Conservation (phyloP, 2,329 filamentous ascomycete genomes). For the Fusarium cyanostomum region DNA sequence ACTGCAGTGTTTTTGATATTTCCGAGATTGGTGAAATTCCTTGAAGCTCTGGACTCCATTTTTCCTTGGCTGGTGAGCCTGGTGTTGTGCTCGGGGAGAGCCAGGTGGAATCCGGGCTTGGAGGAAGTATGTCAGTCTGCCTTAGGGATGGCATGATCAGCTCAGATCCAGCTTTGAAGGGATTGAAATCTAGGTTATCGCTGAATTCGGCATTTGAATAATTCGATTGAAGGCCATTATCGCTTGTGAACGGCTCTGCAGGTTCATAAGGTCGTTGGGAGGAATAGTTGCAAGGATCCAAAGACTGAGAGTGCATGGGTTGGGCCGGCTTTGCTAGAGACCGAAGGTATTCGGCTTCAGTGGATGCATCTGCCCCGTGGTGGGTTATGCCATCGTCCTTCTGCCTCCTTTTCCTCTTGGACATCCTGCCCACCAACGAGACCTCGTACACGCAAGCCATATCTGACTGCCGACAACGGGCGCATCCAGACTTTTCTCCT, state of each 20-base stretch:
- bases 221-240: background rate
- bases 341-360: background rate
- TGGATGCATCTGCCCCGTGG: background rate
- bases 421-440: slow-evolving; percentile 14
- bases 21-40: background rate
- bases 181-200: background rate
- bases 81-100: background rate
- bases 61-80: background rate
- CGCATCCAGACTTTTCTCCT: slow-evolving; percentile 5
- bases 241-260: background rate
- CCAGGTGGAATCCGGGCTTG: background rate
- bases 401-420: slow-evolving; percentile 2
- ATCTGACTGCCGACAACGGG: background rate
- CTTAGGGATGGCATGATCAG: background rate
- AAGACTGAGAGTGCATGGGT: background rate
- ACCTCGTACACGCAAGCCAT: slow-evolving; percentile 5
- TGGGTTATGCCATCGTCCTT: background rate
- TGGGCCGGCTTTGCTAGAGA: background rate
- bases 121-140: background rate
- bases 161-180: background rate
- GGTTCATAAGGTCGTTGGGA: background rate
- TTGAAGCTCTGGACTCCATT: background rate
- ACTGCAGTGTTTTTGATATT: background rate
- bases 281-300: background rate
- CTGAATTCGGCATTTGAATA: background rate